Evolutionary conservation across 106 monocot genomes (phyloP), one percentile per base, ranked within the genome.

Genomic region (Apostasia shenzhenica): DNA sequence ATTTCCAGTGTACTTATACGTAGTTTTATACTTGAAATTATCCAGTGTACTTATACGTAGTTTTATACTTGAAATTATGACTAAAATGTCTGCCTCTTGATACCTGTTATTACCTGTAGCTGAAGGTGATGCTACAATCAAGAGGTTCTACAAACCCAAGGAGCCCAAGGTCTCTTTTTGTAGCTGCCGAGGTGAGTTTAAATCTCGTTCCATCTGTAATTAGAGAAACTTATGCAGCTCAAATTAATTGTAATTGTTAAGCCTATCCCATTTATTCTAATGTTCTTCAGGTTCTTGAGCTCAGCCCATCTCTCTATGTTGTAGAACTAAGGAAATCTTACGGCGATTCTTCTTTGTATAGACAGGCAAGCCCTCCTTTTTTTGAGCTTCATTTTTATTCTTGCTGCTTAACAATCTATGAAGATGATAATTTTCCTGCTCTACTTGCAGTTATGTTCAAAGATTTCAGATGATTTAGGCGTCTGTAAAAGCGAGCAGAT

Each of bases 221-320:
- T 58, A 48, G 41, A 12, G 9, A 1, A 41, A n/a, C 8, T 48
- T n/a, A 3, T 14, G 14, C 5, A 3, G 14, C 1, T 14, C 37
- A 14, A 14, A 57, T 14, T 14, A 12, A 14, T 41, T 41, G 8
- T 14, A 12, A 14, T 41, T 41, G 8, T 6, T 5, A 5, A 40
- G 6, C 8, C 7, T 60, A 41, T 26, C 26, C 26, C 51, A 53
- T 39, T 5, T 14, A 4, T 13, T 2, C 12, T 68, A 12, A 13
- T 41, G 38, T 49, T 61, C 6, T 48, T 49, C 75, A 92, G 97
- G 82, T 93, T 41, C 81, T 93, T 73, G 90, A 93, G 76, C 79
- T 99, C 41, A 81, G 85, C 51, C 87, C 89, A 70, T 79, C 89
- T 45, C 57, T 99, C 0, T 93, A 81, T 66, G 90, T 93, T 39